A percentile compares a stretch with the other conserved stretches of the same genome.
These are phyloP conservation scores for Talaromyces sp. DNA, from an alignment of 2,329 filamentous ascomycete genomes.

Conservation along the genomic window DNA sequence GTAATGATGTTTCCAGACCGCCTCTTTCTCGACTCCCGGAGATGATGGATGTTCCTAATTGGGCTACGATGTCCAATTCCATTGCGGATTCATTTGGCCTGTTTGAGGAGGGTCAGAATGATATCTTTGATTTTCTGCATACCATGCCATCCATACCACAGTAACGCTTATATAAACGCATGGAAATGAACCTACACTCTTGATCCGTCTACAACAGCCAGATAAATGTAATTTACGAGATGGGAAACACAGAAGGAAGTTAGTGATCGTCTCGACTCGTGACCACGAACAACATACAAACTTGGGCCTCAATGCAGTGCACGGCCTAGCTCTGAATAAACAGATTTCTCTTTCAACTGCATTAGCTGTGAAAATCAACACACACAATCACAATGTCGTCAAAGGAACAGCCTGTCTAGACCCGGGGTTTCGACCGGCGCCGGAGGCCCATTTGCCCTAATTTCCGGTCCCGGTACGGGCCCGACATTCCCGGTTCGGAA, in stretches of 20 bases:
- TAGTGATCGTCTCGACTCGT: not conserved
- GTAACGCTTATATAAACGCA: slow-evolving; percentile 1
- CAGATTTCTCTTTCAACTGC: not conserved
- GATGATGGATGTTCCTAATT: slow-evolving; percentile 35
- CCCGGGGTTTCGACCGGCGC: not conserved
- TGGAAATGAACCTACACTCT: not conserved
- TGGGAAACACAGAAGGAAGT: not conserved
- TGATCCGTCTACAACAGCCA: not conserved
- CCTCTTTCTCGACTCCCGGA: slow-evolving; percentile 27
- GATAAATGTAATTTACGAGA: not conserved
- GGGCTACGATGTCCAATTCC: slow-evolving; percentile 33
- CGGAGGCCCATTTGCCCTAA: slow-evolving; percentile 2
- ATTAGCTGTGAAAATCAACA: slow-evolving; percentile 3
- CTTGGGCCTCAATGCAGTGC: slow-evolving; percentile 7
- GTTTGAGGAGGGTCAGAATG: slow-evolving; percentile 37
- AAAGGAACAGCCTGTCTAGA: not conserved
- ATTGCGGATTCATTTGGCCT: slow-evolving; percentile 38
- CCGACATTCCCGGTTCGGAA: slow-evolving; percentile 6
- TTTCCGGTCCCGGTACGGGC: slow-evolving; percentile 8
- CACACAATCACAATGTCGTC: not conserved
- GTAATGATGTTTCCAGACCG: slow-evolving; percentile 22
- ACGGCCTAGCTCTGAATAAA: not conserved
- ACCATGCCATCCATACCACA: slow-evolving; percentile 33
- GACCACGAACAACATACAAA: not conserved
- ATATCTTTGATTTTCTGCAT: slow-evolving; percentile 37